Base-by-base conservation (phyloP, 75 land plant species). In the Sequoiadendron giganteum region DNA sequence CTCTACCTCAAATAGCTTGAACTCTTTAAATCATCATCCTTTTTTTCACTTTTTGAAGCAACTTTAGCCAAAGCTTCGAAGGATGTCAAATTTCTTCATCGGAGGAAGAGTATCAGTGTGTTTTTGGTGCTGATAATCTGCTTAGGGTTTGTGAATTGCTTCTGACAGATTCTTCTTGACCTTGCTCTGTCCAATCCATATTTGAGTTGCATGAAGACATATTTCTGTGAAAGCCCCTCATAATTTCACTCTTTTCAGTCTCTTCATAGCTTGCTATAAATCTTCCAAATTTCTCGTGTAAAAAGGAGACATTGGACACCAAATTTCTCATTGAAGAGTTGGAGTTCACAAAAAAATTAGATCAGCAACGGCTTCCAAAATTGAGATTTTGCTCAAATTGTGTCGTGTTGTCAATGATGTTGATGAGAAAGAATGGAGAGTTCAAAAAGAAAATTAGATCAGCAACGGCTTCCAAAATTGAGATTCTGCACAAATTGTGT, bases 321-420 rank as follows among this genome's bases (percentile, higher is more conserved):
- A 76, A 76, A 8, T 30, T 87, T 16, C 56, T 86, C 39, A 88
- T 85, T 9, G 91, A 91, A n/a, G n/a, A n/a, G n/a, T n/a, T n/a
- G n/a, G n/a, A n/a, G n/a, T n/a, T n/a, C n/a, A n/a, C n/a, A n/a
- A n/a, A n/a, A n/a, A n/a, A n/a, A n/a, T n/a, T n/a, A n/a, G n/a
- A n/a, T n/a, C n/a, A n/a, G n/a, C n/a, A n/a, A n/a, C n/a, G n/a
- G n/a, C n/a, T n/a, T n/a, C n/a, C n/a, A n/a, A n/a, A n/a, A n/a
- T n/a, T n/a, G n/a, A n/a, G n/a, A n/a, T n/a, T n/a, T n/a, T n/a
- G n/a, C n/a, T n/a, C n/a, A n/a, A n/a, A n/a, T n/a, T n/a, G n/a
- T n/a, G n/a, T n/a, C n/a, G n/a, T n/a, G n/a, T n/a, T n/a, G n/a
- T n/a, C n/a, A n/a, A n/a, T n/a, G n/a, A n/a, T n/a, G n/a, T n/a